These are phyloP conservation scores for Afroboletus lepidellus DNA, from an alignment of 1,284 basidiomycete species.

Conservation along the genomic window DNA sequence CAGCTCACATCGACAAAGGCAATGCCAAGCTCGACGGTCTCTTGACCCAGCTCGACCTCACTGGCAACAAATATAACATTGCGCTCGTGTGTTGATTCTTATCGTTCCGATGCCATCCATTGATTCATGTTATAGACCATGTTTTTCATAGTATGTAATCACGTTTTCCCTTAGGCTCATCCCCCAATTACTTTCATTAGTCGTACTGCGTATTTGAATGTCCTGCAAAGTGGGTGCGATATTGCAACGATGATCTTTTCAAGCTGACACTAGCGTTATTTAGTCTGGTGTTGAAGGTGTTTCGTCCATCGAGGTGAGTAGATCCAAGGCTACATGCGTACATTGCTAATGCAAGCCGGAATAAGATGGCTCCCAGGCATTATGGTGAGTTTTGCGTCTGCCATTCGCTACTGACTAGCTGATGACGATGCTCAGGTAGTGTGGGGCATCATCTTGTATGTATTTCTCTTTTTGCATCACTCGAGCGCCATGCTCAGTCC, in stretches of 20 bases:
- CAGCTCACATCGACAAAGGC: constrained; percentile 36
- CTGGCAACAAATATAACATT: constrained; percentile 62
- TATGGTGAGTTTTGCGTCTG: constrained; percentile 42
- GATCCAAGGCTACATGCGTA: not conserved
- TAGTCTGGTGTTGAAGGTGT: constrained; percentile 49
- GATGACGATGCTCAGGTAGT: constrained; percentile 36
- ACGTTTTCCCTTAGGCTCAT: not conserved
- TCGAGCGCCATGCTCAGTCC: not conserved
- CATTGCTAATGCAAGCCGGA: constrained; percentile 8
- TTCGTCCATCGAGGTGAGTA: constrained; percentile 49
- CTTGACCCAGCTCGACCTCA: constrained; percentile 49
- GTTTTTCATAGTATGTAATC: constrained; percentile 61
- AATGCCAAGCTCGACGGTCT: constrained; percentile 68
- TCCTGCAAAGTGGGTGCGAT: constrained; percentile 29
- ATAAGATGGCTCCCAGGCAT: constrained; percentile 42
- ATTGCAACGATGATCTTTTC: not conserved
- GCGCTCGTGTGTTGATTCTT: constrained; percentile 48
- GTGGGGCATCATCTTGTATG: constrained; percentile 52
- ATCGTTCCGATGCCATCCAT: not conserved
- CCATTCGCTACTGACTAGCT: not conserved
- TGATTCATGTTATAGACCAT: constrained; percentile 47
- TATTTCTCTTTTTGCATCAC: not conserved
- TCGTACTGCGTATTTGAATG: constrained; percentile 32
- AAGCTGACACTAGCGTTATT: not conserved
- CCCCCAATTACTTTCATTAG: constrained; percentile 3